Base-by-base conservation (phyloP, 2,329 filamentous ascomycete genomes). In the Fusarium sp. region DNA sequence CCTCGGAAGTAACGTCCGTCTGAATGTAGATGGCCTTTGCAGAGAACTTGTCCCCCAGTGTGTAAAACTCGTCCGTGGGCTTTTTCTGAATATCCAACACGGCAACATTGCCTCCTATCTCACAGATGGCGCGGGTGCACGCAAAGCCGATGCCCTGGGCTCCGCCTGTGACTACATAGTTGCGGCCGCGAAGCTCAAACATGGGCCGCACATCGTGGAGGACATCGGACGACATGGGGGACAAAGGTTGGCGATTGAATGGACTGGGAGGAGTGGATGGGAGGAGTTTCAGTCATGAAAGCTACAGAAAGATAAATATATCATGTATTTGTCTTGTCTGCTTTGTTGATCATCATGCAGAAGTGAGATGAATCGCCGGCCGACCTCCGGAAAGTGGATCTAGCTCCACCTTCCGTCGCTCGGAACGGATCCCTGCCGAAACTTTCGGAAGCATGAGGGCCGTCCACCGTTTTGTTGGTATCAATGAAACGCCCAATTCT, bases 91-190 rank as follows among this genome's bases (percentile, higher is more conserved):
- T 78, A 58, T 83, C 83, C 60, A 82, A 62, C 6, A 84, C 79
- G 2, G 81, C 81, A 8, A 84, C 81, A 50, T 84, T 83, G 8
- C 83, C 84, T 20, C 82, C 83, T 78, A 84, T 82, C 31, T 85
- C 82, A 42, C 79, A 81, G 16, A 85, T 83, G 6, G 83, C 83
- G 11, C 80, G 78, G 0, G 80, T 79, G 8, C 79, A 75, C 13
- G 83, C 82, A 37, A 82, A 83, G 1, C 84, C 83, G 40, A 85
- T 83, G 7, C 84, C 84, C 34, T 83, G 81, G 7, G 79, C 82
- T 35, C 83, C 83, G 5, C 83, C 83, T 0, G 83, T 85, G 29
- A 84, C 76, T 27, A 84, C 74, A 76, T 81, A 83, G 73, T 80
- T 84, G 63, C 80, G 79, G 14, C 75, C 77, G 5, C 66, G 72